phyloP scores from a whole-genome alignment of 805 yeast species.

The Spathaspora girioi region DNA sequence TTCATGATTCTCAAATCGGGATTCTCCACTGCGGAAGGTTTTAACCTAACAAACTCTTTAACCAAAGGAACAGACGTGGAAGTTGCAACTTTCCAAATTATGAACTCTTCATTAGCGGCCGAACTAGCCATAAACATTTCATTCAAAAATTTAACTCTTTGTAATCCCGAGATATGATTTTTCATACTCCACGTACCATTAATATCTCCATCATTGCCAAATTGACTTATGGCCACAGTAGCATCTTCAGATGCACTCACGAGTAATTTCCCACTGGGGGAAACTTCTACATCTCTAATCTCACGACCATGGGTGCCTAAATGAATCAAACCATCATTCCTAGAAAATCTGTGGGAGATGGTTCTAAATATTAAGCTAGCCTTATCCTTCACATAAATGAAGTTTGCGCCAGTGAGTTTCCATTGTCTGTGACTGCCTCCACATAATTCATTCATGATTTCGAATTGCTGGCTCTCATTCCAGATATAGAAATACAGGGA shows the following conservation, averaged over 20 bases:
- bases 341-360: conserved; percentile 16
- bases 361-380: conserved; percentile 41
- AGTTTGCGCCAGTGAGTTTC: conserved; percentile 43
- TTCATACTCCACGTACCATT: conserved; percentile 58
- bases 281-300: conserved; percentile 68
- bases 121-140: conserved; percentile 44
- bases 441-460: conserved; percentile 66
- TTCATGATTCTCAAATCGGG: conserved; percentile 94
- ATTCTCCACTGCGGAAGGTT: conserved; percentile 44
- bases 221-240: conserved; percentile 54
- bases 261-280: conserved; percentile 35
- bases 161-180: conserved; percentile 87
- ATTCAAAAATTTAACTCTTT: conserved; percentile 61
- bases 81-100: conserved; percentile 60
- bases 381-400: conserved; percentile 54
- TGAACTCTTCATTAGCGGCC: conserved; percentile 86
- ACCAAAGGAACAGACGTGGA: conserved; percentile 42
- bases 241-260: conserved; percentile 91
- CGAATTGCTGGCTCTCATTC: conserved; percentile 76
- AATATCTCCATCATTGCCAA: conserved; percentile 45
- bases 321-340: conserved; percentile 25
- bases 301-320: conserved; percentile 91
- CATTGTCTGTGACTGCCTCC: conserved; percentile 93
- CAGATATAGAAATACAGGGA: conserved; percentile 75
- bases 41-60: conserved; percentile 47